Evolutionary conservation across 208 protist genomes (phyloP).

Genomic region (Blechomonas ayalai): DNA sequence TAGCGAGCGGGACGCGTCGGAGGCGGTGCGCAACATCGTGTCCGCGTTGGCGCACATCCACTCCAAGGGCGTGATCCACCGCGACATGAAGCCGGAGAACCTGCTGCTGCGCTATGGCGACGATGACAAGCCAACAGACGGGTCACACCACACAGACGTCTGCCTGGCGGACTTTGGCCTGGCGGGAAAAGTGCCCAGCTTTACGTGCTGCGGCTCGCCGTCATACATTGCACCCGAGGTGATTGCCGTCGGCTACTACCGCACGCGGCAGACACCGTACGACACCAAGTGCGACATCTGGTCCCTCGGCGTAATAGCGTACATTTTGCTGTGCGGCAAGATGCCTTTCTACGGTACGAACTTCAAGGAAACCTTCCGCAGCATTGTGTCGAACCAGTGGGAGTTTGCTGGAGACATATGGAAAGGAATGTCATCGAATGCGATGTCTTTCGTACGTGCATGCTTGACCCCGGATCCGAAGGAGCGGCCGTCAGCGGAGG

Average conservation of each 20-base stretch:
- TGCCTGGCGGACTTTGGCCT: slow-evolving; percentile 97
- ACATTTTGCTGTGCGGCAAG: slow-evolving; percentile 67
- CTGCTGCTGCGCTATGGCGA: slow-evolving; percentile 96
- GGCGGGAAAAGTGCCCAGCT: slow-evolving; percentile 73
- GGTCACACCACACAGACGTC: slow-evolving; percentile 75
- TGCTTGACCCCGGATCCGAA: slow-evolving; percentile 66
- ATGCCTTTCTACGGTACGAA: slow-evolving; percentile 63
- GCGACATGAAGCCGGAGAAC: slow-evolving; percentile 99
- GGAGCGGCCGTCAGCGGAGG: slow-evolving; percentile 49
- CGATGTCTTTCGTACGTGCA: slow-evolving; percentile 48
- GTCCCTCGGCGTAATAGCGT: slow-evolving; percentile 81
- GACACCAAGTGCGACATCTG: slow-evolving; percentile 78
- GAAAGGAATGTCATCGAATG: slow-evolving; percentile 30
- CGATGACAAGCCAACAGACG: slow-evolving; percentile 16
- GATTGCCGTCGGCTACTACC: slow-evolving; percentile 59
- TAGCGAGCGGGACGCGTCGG: slow-evolving; percentile 93
- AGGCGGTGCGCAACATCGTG: slow-evolving; percentile 96
- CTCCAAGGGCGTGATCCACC: slow-evolving; percentile 97
- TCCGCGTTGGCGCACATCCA: slow-evolving; percentile 92
- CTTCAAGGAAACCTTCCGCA: slow-evolving; percentile 57
- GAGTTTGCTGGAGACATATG: slow-evolving; percentile 44
- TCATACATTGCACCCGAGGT: slow-evolving; percentile 84
- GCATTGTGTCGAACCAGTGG: slow-evolving; percentile 54
- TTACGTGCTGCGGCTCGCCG: slow-evolving; percentile 68
- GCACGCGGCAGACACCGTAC: slow-evolving; percentile 38